Percentiles rank a stretch among this genome's conserved stretches.
These are phyloP conservation scores for Borovskyia barvae DNA, from an alignment of 208 protist genomes.

Conservation along the genomic window DNA sequence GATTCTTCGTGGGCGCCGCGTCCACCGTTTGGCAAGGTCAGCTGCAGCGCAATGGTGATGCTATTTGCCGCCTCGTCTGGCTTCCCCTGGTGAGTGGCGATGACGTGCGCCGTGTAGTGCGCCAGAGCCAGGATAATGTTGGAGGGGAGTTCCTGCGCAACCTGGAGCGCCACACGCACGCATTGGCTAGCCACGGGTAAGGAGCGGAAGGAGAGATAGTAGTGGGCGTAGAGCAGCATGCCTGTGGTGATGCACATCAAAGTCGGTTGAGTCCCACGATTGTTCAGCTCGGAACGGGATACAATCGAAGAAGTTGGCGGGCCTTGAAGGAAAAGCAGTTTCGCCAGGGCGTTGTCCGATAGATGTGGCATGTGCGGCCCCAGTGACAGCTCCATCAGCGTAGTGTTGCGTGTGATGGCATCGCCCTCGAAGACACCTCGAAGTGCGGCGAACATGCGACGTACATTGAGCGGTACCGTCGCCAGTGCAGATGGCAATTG, in stretches of 20 bases:
- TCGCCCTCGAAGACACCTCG: slow-evolving; percentile 40
- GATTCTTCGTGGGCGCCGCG: neutral
- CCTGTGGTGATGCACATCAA: slow-evolving; percentile 73
- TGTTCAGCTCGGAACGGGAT: slow-evolving; percentile 16
- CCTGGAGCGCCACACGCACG: slow-evolving; percentile 62
- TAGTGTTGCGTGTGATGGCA: slow-evolving; percentile 4
- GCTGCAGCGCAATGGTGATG: slow-evolving; percentile 76
- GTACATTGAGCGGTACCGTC: slow-evolving; percentile 10
- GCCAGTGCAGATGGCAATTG: neutral
- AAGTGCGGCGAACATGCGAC: slow-evolving; percentile 17
- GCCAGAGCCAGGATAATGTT: slow-evolving; percentile 60
- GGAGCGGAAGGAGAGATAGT: slow-evolving; percentile 61
- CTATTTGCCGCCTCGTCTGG: slow-evolving; percentile 66
- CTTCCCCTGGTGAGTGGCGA: slow-evolving; percentile 43
- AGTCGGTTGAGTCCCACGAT: slow-evolving; percentile 50
- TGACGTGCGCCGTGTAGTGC: slow-evolving; percentile 71
- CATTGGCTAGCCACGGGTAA: slow-evolving; percentile 57
- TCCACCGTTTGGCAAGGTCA: slow-evolving; percentile 17
- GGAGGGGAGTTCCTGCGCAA: slow-evolving; percentile 74
- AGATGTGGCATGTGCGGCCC: slow-evolving; percentile 17
- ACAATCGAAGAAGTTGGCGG: slow-evolving; percentile 12
- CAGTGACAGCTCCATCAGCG: slow-evolving; percentile 28
- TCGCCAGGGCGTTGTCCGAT: slow-evolving; percentile 33
- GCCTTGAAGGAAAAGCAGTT: slow-evolving; percentile 32
- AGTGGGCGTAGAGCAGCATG: slow-evolving; percentile 77